Conservation (phyloP, 306 rosid genomes). For the Pachyrhizus erosus region DNA sequence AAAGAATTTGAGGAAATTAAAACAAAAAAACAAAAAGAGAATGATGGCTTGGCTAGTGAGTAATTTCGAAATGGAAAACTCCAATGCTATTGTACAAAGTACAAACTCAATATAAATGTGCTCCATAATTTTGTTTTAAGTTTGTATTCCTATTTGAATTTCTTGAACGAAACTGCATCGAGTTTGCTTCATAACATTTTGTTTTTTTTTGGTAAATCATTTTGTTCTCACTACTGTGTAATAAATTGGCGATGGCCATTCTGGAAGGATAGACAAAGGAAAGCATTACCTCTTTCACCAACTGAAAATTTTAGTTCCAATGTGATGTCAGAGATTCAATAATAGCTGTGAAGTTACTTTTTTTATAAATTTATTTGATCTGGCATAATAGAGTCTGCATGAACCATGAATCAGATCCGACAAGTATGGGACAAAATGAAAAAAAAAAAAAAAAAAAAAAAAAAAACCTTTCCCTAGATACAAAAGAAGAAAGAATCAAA, state of each 20-base stretch:
- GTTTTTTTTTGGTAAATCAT: background rate
- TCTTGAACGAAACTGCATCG: background rate
- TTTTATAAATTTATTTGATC: background rate
- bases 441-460: no score
- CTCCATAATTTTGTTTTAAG: constrained; percentile 31
- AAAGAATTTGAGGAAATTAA: background rate
- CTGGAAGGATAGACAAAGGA: constrained; percentile 3
- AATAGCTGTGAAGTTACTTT: background rate
- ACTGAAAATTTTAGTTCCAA: background rate
- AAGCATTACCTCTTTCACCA: background rate
- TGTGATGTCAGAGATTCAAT: background rate
- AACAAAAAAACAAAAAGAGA: background rate
- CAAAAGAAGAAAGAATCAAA: background rate
- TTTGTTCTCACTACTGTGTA: background rate
- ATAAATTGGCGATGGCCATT: background rate
- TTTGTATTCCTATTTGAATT: constrained; percentile 3
- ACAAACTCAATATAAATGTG: constrained; percentile 25
- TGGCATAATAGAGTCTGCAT: background rate
- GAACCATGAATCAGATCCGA: background rate
- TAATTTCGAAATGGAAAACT: constrained; percentile 37
- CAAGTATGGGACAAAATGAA: no score
- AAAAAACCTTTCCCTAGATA: background rate
- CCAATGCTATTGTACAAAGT: constrained; percentile 40
- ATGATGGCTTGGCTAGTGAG: constrained; percentile 39
- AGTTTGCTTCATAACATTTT: constrained; percentile 9